A percentile compares a stretch with the other conserved stretches of the same genome.
phyloP scores from a whole-genome alignment of 345 rosid species.

The Litchi chinensis region DNA sequence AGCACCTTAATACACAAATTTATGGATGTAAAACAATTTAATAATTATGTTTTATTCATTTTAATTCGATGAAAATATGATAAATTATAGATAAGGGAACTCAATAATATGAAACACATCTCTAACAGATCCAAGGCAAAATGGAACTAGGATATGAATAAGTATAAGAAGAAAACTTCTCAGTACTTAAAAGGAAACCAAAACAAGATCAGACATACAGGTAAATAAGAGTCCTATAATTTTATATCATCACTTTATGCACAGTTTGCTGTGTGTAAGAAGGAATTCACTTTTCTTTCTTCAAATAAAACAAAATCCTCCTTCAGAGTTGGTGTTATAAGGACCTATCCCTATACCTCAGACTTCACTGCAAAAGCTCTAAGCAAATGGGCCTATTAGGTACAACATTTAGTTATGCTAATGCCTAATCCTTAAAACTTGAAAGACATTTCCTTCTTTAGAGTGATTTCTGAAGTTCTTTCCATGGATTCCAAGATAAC shows the following conservation, averaged over 20 bases:
- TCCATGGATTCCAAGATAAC: no score
- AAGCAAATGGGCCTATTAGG: not conserved
- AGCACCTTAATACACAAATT: slow-evolving; percentile 7
- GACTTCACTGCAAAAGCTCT: not conserved
- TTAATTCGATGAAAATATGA: not conserved
- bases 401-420: not conserved
- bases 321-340: no score
- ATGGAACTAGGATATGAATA: no score
- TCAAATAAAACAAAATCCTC: no score
- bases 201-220: not conserved
- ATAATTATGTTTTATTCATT: not conserved
- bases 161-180: no score
- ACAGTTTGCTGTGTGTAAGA: not conserved
- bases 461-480: not conserved
- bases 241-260: not conserved
- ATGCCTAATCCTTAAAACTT: not conserved
- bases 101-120: not conserved
- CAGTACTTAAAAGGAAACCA: not conserved
- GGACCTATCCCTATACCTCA: not conserved
- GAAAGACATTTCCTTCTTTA: not conserved
- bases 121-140: no score
- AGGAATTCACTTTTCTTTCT: not conserved
- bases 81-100: not conserved
- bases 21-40: not conserved
- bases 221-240: not conserved